Conservation (phyloP, 371 early-diverging fungal genomes). For the Mortierella sp. region DNA sequence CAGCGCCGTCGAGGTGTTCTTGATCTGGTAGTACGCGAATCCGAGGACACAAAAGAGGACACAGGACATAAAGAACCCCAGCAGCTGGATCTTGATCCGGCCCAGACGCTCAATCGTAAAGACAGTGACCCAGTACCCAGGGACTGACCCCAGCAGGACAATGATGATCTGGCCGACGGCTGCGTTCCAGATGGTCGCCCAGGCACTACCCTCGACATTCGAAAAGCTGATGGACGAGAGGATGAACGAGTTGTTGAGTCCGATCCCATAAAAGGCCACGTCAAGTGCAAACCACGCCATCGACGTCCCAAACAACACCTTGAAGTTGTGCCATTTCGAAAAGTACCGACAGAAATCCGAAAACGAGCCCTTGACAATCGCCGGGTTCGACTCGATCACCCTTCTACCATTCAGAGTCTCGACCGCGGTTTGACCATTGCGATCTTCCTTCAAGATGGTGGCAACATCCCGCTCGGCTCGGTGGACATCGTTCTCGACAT, state of each 20-base stretch:
- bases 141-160: constrained; percentile 84
- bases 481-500: constrained; percentile 77
- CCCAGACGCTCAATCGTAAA: constrained; percentile 81
- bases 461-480: constrained; percentile 68
- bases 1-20: constrained; percentile 59
- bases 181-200: constrained; percentile 66
- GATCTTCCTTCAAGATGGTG: constrained; percentile 36
- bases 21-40: constrained; percentile 64
- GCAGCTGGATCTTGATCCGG: constrained; percentile 82
- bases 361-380: constrained; percentile 65
- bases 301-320: constrained; percentile 81
- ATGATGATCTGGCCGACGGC: constrained; percentile 86
- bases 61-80: constrained; percentile 80
- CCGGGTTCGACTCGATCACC: constrained; percentile 16
- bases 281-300: constrained; percentile 89
- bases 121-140: constrained; percentile 90
- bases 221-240: constrained; percentile 78
- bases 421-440: constrained; percentile 24
- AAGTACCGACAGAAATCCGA: constrained; percentile 80
- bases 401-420: constrained; percentile 19
- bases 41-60: constrained; percentile 82
- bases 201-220: constrained; percentile 59
- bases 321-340: constrained; percentile 79
- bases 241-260: constrained; percentile 82
- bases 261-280: constrained; percentile 89